Evolutionary conservation across 1,284 basidiomycete species (phyloP), one percentile per base, ranked within the genome.

Genomic region (Pseudozyma sp.): DNA sequence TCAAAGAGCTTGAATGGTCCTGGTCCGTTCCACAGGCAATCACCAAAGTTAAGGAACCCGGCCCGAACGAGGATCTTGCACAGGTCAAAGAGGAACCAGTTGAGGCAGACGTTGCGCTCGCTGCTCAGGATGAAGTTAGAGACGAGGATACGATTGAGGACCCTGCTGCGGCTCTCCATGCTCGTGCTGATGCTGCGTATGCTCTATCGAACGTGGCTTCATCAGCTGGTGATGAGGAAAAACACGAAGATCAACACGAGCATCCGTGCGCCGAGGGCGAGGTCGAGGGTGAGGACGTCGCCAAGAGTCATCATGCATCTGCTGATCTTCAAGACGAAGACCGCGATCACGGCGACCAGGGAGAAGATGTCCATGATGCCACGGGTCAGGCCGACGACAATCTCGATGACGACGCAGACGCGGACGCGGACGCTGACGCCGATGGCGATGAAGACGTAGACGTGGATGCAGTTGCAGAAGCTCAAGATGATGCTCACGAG

Each of bases 1-100:
- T 81, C 57, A 66, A 73, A 16, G 66, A 64, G 40, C 63, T 81
- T 16, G 60, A 64, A 14, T 81, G 79, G 79, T 59, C 59, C n/a
- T 81, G 79, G 78, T 60, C 40, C 13, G 56, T 55, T 13, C 18
- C 52, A 35, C 45, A 55, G 25, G 60, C 60, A 9, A 39, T 61
- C 8, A 40, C 51, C 14, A 55, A 59, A 18, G 19, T 31, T 39
- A 42, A 45, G 13, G 38, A 13, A 31, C 3, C 38, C 12, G 43
- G 49, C 5, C 0, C 50, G 7, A 53, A 40, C n/a, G 12, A 53
- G 52, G 54, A 31, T 9, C 10, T 38, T 35, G 54, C 47, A 10
- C 38, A 57, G 42, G 49, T n/a, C 42, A 59, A 53, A 13, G 34
- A 14, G 4, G 49, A 49, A n/a, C 9, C 54, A 9, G 18, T 35